A percentile compares a stretch with the other conserved stretches of the same genome.
Conservation (phyloP, 139 green algal genomes). For the Chlamydomonas asymmetrica region DNA sequence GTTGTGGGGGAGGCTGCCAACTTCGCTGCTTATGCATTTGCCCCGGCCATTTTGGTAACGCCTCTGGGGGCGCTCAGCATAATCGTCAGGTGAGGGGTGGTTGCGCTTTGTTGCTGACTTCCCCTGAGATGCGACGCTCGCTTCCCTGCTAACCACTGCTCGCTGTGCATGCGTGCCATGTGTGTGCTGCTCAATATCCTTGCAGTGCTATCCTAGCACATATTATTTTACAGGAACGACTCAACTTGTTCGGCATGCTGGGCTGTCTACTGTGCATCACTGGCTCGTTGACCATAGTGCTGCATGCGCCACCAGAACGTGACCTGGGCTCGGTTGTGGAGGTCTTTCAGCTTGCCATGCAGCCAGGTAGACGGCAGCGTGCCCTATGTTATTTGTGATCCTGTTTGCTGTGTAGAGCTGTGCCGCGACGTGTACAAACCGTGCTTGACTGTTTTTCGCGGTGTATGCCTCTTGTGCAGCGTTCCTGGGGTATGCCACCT, state of each 20-base stretch:
- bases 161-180: too few species aligned
- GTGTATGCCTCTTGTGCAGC: conserved; percentile 51
- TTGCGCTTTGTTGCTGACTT: neutral
- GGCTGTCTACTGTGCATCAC: conserved; percentile 93
- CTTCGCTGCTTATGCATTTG: conserved; percentile 97
- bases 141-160: too few species aligned
- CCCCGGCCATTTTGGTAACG: conserved; percentile 93
- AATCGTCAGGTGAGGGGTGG: conserved; percentile 74
- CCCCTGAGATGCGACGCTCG: too few species aligned
- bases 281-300: conserved; percentile 86
- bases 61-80: conserved; percentile 90
- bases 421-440: neutral
- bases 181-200: too few species aligned
- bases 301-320: conserved; percentile 89
- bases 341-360: conserved; percentile 81
- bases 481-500: conserved; percentile 83
- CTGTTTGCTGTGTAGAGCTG: neutral
- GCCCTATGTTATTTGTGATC: neutral
- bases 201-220: conserved; percentile 91
- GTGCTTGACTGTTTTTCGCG: too few species aligned
- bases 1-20: conserved; percentile 91
- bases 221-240: conserved; percentile 84
- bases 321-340: conserved; percentile 76
- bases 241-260: conserved; percentile 93
- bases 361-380: conserved; percentile 56